Conservation (phyloP, 2,329 filamentous ascomycete genomes). For the Fusarium oxysporum region DNA sequence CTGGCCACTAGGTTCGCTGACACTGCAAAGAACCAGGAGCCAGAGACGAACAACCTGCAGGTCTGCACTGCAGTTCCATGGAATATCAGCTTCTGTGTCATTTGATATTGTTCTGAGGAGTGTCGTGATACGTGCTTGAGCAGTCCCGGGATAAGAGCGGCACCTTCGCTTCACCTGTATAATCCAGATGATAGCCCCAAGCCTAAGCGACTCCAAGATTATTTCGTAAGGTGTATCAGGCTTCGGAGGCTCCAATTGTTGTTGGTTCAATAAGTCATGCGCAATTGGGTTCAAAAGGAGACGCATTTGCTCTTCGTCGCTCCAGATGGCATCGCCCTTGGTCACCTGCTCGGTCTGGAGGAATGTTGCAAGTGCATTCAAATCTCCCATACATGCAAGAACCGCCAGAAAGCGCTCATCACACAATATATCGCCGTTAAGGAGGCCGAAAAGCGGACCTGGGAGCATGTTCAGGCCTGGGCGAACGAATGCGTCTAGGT, state of each 20-base stretch:
- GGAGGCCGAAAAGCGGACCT: background rate
- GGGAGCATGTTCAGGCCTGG: conserved; percentile 1
- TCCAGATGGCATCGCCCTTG: conserved; percentile 1
- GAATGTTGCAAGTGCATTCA: background rate
- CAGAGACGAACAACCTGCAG: background rate
- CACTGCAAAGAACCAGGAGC: conserved; percentile 14
- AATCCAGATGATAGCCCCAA: conserved; percentile 18
- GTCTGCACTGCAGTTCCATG: background rate
- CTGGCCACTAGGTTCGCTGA: background rate
- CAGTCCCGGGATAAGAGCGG: conserved; percentile 12
- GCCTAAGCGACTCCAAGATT: conserved; percentile 1
- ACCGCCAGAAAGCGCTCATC: background rate
- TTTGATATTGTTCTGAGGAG: background rate
- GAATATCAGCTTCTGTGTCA: rapidly evolving
- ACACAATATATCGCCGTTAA: background rate
- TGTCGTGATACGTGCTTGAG: conserved; percentile 1
- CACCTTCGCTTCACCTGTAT: conserved; percentile 11
- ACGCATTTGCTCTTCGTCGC: conserved; percentile 4
- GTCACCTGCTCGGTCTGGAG: background rate
- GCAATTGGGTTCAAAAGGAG: background rate
- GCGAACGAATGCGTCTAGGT: background rate
- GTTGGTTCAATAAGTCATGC: background rate
- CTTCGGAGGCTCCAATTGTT: background rate
- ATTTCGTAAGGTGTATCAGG: background rate
- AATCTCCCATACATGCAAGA: conserved; percentile 1